phyloP scores from a whole-genome alignment of 1,139 yeast genomes.

The Magnusiomyces fungicola region DNA sequence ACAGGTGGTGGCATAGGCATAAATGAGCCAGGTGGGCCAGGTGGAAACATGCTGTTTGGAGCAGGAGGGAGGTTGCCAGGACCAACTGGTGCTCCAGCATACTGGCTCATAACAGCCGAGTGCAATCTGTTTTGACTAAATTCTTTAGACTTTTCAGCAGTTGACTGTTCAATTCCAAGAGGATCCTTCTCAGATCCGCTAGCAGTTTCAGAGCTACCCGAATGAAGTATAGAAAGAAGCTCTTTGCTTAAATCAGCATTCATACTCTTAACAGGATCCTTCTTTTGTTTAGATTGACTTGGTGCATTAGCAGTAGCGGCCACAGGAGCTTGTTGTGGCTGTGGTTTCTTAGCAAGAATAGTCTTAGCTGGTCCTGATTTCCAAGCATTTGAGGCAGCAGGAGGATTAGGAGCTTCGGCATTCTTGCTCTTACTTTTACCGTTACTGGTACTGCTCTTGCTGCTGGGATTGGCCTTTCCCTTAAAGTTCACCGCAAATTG shows the following conservation, averaged over 20 bases:
- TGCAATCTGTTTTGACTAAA: constrained; percentile 34
- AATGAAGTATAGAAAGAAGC: constrained; percentile 36
- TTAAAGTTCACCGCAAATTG: constrained; percentile 52
- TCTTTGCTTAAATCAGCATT: constrained; percentile 31
- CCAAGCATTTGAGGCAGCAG: constrained; percentile 17
- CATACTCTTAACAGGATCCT: not conserved
- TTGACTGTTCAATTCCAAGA: constrained; percentile 6
- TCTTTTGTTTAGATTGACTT: not conserved
- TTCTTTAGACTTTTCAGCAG: constrained; percentile 25
- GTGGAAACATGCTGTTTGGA: constrained; percentile 27
- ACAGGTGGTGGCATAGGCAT: constrained; percentile 13
- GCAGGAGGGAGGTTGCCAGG: constrained; percentile 36
- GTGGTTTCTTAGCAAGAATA: constrained; percentile 1
- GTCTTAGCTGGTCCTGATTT: constrained; percentile 15
- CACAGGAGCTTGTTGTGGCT: not conserved
- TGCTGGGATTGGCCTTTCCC: not conserved
- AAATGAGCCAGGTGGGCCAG: constrained; percentile 17
- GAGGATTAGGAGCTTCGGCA: constrained; percentile 1
- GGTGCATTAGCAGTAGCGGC: not conserved
- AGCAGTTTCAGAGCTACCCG: not conserved
- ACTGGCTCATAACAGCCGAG: constrained; percentile 37
- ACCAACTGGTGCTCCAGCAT: constrained; percentile 21
- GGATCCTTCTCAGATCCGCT: not conserved
- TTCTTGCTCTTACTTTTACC: not conserved
- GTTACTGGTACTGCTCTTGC: not conserved